These are phyloP conservation scores for Chaetoscypha palmicola DNA, from an alignment of 2,329 filamentous ascomycete genomes.

Conservation along the genomic window DNA sequence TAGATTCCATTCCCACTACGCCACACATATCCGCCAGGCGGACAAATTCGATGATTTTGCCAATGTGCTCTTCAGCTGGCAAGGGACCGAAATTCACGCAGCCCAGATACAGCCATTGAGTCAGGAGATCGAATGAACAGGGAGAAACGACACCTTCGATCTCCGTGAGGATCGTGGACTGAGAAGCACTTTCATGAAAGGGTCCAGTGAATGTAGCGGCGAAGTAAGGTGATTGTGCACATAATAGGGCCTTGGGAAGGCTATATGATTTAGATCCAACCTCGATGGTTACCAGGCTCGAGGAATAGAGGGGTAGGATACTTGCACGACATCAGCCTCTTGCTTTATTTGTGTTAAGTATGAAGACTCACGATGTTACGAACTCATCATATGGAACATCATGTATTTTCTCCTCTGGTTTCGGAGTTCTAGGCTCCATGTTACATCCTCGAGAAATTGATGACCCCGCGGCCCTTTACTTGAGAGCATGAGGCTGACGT, in stretches of 20 bases:
- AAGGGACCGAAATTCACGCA: slow-evolving; percentile 8
- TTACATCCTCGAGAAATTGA: too few relatives aligned
- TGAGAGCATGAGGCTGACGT: neutral
- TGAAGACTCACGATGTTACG: neutral
- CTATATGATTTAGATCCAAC: slow-evolving; percentile 9
- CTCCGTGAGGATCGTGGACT: slow-evolving; percentile 5
- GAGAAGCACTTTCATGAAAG: slow-evolving; percentile 9
- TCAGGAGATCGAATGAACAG: slow-evolving; percentile 7
- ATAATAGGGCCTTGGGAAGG: slow-evolving; percentile 8
- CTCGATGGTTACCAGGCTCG: slow-evolving; percentile 7
- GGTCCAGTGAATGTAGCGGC: slow-evolving; percentile 6
- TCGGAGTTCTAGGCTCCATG: neutral
- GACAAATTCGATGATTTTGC: slow-evolving; percentile 13
- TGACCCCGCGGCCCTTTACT: too few relatives aligned
- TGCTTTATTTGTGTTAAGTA: neutral
- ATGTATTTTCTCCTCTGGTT: neutral
- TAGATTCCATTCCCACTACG: slow-evolving; percentile 8
- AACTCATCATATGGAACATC: neutral
- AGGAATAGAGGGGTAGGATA: slow-evolving; percentile 11
- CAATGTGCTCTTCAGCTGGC: slow-evolving; percentile 9
- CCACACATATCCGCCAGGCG: slow-evolving; percentile 16
- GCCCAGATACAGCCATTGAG: slow-evolving; percentile 12
- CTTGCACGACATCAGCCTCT: neutral
- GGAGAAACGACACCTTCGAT: slow-evolving; percentile 12
- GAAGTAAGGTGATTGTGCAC: slow-evolving; percentile 9